These are phyloP conservation scores for Rachicladosporium sp. DNA, from an alignment of 2,329 filamentous ascomycete genomes.

Conservation along the genomic window DNA sequence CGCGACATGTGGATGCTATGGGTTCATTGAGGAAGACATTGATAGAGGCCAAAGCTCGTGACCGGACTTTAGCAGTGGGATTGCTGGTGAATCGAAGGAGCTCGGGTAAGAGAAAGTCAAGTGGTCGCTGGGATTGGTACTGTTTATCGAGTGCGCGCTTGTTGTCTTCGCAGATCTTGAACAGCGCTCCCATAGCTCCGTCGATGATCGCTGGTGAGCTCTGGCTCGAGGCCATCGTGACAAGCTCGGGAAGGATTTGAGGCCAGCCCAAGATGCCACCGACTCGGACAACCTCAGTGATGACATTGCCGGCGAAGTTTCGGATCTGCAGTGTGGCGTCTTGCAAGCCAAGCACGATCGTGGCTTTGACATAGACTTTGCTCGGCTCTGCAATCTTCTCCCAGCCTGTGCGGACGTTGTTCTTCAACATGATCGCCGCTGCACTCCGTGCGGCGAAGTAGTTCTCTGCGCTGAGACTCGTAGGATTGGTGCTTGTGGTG, in stretches of 20 bases:
- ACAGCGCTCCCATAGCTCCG: slow-evolving; percentile 81
- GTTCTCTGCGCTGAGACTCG: slow-evolving; percentile 45
- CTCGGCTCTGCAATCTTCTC: slow-evolving; percentile 63
- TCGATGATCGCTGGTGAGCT: slow-evolving; percentile 69
- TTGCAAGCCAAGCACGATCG: slow-evolving; percentile 66
- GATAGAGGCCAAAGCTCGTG: slow-evolving; percentile 68
- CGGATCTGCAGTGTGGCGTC: slow-evolving; percentile 74
- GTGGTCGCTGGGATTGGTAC: slow-evolving; percentile 75
- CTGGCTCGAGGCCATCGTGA: slow-evolving; percentile 64
- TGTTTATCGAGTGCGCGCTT: slow-evolving; percentile 73
- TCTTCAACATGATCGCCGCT: slow-evolving; percentile 90
- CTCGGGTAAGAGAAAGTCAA: slow-evolving; percentile 81
- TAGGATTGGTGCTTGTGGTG: slow-evolving; percentile 48
- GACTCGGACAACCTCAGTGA: slow-evolving; percentile 77
- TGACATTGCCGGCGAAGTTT: slow-evolving; percentile 81
- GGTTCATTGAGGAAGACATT: slow-evolving; percentile 87
- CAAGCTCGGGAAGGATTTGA: slow-evolving; percentile 70
- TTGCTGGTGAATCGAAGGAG: slow-evolving; percentile 77
- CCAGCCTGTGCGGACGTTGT: slow-evolving; percentile 68
- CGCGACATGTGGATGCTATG: slow-evolving; percentile 55
- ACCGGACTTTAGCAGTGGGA: slow-evolving; percentile 62
- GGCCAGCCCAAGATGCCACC: slow-evolving; percentile 87
- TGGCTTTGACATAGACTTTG: slow-evolving; percentile 64
- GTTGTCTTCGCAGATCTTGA: slow-evolving; percentile 97
- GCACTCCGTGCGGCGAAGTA: slow-evolving; percentile 72